These are phyloP conservation scores for Deuterostichococcus epilithicus DNA, from an alignment of 139 green algal species.

Conservation along the genomic window DNA sequence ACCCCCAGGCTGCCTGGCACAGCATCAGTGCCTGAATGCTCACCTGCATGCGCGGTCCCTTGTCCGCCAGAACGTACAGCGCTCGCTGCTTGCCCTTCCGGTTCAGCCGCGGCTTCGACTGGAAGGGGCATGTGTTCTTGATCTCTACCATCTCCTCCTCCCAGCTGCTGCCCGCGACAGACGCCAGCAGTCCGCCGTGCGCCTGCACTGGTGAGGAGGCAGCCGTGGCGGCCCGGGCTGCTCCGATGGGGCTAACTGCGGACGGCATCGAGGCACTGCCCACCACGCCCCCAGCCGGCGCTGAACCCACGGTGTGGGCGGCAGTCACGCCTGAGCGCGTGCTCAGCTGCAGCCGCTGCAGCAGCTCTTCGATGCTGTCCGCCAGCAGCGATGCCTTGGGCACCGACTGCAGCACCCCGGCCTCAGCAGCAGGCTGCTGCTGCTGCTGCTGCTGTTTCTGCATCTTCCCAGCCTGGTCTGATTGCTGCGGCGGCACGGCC, in stretches of 20 bases:
- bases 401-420: background rate
- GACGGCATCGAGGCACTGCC: no score
- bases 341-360: slow-evolving; percentile 12
- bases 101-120: background rate
- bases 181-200: background rate
- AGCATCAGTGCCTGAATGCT: background rate
- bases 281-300: no score
- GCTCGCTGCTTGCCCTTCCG: slow-evolving; percentile 3
- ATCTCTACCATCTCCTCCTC: slow-evolving; percentile 67
- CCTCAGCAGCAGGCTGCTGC: background rate
- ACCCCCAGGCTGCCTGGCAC: no score
- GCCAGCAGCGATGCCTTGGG: background rate
- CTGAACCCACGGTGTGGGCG: no score
- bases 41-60: slow-evolving; percentile 29
- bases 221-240: no score
- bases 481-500: background rate
- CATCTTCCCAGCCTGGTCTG: background rate
- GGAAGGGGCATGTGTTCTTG: slow-evolving; percentile 71
- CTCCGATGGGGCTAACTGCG: no score
- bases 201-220: no score
- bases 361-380: background rate
- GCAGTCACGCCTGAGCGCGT: no score
- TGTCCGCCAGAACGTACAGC: slow-evolving; percentile 31
- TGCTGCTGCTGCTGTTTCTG: background rate
- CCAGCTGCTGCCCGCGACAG: background rate